A percentile compares a stretch with the other conserved stretches of the same genome.
Evolutionary conservation across 2,329 filamentous ascomycete genomes (phyloP).

Genomic region (Diplodia sapinea): DNA sequence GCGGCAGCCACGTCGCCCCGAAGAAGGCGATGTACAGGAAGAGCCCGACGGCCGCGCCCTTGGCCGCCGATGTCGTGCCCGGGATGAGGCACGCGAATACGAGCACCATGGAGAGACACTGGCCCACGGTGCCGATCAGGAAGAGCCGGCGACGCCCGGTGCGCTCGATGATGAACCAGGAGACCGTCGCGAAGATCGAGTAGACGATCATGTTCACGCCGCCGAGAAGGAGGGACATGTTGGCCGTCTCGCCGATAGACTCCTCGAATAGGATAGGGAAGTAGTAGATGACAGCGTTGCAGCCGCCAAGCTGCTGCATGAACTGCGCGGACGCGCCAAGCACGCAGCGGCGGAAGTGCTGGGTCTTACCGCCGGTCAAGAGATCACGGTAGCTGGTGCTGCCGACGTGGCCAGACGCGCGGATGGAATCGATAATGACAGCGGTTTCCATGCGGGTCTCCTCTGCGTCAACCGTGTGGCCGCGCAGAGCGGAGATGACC

Average conservation of each 20-base stretch:
- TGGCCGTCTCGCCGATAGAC: constrained; percentile 57
- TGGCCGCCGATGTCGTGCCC: constrained; percentile 46
- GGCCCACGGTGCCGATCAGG: constrained; percentile 54
- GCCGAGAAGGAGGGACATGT: constrained; percentile 52
- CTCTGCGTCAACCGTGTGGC: constrained; percentile 56
- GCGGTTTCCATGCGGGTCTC: constrained; percentile 66
- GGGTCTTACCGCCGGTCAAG: constrained; percentile 67
- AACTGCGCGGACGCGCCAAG: constrained; percentile 64
- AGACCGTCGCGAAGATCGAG: constrained; percentile 61
- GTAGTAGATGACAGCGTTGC: constrained; percentile 55
- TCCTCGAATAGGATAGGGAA: constrained; percentile 50
- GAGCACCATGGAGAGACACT: constrained; percentile 61
- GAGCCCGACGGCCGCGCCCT: constrained; percentile 63
- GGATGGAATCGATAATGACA: constrained; percentile 65
- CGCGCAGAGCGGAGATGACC: constrained; percentile 59
- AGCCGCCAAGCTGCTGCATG: constrained; percentile 66
- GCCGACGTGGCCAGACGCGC: constrained; percentile 49
- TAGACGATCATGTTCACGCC: constrained; percentile 63
- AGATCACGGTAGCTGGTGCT: constrained; percentile 58
- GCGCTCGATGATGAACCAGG: constrained; percentile 69
- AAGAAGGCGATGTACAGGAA: constrained; percentile 74
- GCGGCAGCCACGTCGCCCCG: constrained; percentile 68
- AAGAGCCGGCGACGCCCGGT: constrained; percentile 57
- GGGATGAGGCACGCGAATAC: constrained; percentile 51
- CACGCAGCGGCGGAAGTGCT: constrained; percentile 69